Evolutionary conservation across 768 basidiomycete species (phyloP), one percentile per base, ranked within the genome.

Genomic region (Boletus edulis): DNA sequence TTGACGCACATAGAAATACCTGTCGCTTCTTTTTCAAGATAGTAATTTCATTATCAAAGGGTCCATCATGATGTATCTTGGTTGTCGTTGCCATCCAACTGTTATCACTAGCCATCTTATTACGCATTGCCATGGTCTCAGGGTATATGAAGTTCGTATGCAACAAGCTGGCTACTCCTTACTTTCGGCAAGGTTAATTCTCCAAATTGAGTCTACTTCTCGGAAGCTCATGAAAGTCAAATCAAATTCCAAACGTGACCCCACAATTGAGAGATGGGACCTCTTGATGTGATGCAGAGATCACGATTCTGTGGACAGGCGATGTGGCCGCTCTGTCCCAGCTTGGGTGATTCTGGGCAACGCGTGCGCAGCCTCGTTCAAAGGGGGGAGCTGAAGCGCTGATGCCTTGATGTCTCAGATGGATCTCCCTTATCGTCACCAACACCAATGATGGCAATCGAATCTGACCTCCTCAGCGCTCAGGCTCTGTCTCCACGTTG

Each of bases 1-100:
- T 29, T 35, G 50, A 57, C 62, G 57, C 64, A 64, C 58, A 54
- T 71, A 71, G 60, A 67, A 37, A 46, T 55, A 35, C 35, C 41
- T 24, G 40, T 32, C 5, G 6, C 52, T 44, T 37, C 17, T 46
- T 18, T 39, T 52, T 38, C 51, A 49, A 32, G 38, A 39, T 54
- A 18, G n/a, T 48, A 45, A 52, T 44, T 17, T 61, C 50, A 45
- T 62, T 55, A 56, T 49, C 45, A 52, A 53, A 42, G 61, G 59
- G 27, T 5, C 4, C 24, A 49, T 59, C 41, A 44, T 52, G 59
- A 49, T 52, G 59, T 54, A 39, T 57, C 49, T 62, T 46, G 62
- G 46, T 42, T 55, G n/a, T 62, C 46, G 48, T 51, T 44, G 42
- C 44, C 37, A 38, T 24, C 5, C 24, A 24, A 35, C 10, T 46